These are phyloP conservation scores for Lunasporangiospora selenospora DNA, from an alignment of 192 early-diverging fungal genomes.

Conservation along the genomic window DNA sequence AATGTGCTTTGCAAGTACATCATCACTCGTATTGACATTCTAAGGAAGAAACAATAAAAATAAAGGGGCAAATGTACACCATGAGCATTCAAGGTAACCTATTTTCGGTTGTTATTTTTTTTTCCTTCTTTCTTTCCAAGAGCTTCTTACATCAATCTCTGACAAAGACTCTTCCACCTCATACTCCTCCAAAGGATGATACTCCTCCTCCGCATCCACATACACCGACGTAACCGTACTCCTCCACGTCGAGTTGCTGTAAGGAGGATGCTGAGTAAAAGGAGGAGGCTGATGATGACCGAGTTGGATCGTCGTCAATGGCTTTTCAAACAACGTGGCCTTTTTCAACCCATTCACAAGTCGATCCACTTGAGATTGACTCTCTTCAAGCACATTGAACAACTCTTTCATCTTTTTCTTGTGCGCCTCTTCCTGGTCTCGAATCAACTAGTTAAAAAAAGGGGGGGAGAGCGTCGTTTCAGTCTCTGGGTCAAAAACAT, in stretches of 20 bases:
- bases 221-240: conserved; percentile 36
- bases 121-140: no score
- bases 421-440: conserved; percentile 33
- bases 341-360: conserved; percentile 19
- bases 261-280: no score
- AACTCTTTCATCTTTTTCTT: conserved; percentile 31
- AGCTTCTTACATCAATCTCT: not conserved
- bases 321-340: conserved; percentile 28
- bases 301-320: conserved; percentile 4
- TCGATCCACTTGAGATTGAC: conserved; percentile 34
- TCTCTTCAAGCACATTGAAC: conserved; percentile 29
- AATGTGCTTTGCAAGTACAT: conserved; percentile 15
- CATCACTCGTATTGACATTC: not conserved
- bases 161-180: not conserved
- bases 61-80: no score
- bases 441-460: conserved; percentile 32
- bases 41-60: conserved; percentile 1
- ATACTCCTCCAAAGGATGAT: not conserved
- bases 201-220: conserved; percentile 43
- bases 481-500: no score
- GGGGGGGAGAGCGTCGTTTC: not conserved
- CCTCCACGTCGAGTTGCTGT: conserved; percentile 11
- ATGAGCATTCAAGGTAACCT: no score
- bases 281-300: no score
- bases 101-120: no score